Conservation (phyloP, 352 stramenopile genomes). For the Pythium aquatile region DNA sequence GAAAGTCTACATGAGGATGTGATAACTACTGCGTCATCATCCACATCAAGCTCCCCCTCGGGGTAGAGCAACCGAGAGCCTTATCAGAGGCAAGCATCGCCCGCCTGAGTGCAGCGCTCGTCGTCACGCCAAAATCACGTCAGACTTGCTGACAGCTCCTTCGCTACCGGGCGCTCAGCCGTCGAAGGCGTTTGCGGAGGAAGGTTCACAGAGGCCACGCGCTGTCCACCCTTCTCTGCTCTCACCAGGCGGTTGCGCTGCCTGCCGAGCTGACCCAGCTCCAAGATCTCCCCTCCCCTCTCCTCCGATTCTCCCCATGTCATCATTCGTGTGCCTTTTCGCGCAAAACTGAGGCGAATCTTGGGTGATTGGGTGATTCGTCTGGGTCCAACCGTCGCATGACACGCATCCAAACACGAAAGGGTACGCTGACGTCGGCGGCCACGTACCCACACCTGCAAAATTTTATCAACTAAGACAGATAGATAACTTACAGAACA, state of each 20-base stretch:
- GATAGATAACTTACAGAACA: conserved; percentile 6
- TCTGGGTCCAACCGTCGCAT: conserved; percentile 21
- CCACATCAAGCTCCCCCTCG: too few species aligned
- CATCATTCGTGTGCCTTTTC: conserved; percentile 19
- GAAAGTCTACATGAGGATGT: too few species aligned
- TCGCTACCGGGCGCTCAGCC: background rate
- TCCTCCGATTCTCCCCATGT: background rate
- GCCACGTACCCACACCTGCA: conserved; percentile 16
- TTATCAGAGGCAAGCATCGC: background rate
- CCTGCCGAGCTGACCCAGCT: background rate
- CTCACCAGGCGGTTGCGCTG: conserved; percentile 9
- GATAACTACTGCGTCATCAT: too few species aligned
- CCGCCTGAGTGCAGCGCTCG: too few species aligned
- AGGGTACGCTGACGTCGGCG: conserved; percentile 24
- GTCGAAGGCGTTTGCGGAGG: background rate
- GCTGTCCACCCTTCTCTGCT: conserved; percentile 6
- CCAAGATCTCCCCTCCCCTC: background rate
- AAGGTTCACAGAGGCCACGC: background rate
- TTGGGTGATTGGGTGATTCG: conserved; percentile 25
- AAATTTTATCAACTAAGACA: conserved; percentile 5
- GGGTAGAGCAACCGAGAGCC: too few species aligned
- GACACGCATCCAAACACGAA: conserved; percentile 22
- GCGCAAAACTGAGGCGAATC: conserved; percentile 18
- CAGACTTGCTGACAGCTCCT: background rate
- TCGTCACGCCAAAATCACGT: background rate